Base-by-base conservation (phyloP, 495 filamentous ascomycete genomes). In the Bryoglossum gracile region DNA sequence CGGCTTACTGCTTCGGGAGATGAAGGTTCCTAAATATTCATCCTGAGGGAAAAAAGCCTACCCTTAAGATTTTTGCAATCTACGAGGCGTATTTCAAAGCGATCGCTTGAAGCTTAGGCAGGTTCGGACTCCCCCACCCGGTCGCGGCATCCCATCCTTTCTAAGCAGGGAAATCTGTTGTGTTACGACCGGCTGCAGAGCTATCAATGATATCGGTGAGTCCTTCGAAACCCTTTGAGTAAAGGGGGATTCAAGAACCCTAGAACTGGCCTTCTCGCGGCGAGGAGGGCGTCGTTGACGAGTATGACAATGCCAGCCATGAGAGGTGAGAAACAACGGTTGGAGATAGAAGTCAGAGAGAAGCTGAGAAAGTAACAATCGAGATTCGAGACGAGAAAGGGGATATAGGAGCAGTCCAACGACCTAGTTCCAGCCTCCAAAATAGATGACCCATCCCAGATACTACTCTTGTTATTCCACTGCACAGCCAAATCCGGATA, bases 401-500 rank as follows among this genome's bases (percentile, higher is more conserved):
- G 21, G 39, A 22, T 11, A 19, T 24, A 42, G 17, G n/a, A 42
- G n/a, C 9, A 6, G 24, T 6, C 3, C 24, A 51, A 14, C n/a
- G 24, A 52, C 41, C 49, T 66, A 14, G 65, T 68, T 8, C 65
- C 65, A 0, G 57, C 58, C 14, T 66, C 52, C 50, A 81, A 78
- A 18, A 78, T 74, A 6, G 59, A 25, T 24, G 56, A 54, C 73
- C 73, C 37, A 26, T 62, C 60, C 54, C 59, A 63, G 18, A 44
- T 23, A 4, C 22, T 35, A 17, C 61, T 68, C 38, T 76, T 64
- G 46, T 76, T 72, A 16, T 72, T 53, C 24, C 68, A 68, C 57
- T 84, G 80, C 9, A 80, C 76, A 4, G 82, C 67, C 16, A 91
- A 76, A 57, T 91, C 87, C 0, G 87, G 87, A 41, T 84, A 75